A percentile compares a stretch with the other conserved stretches of the same genome.
Evolutionary conservation across 805 yeast genomes (phyloP).

Genomic region (Ogataea zsoltii): DNA sequence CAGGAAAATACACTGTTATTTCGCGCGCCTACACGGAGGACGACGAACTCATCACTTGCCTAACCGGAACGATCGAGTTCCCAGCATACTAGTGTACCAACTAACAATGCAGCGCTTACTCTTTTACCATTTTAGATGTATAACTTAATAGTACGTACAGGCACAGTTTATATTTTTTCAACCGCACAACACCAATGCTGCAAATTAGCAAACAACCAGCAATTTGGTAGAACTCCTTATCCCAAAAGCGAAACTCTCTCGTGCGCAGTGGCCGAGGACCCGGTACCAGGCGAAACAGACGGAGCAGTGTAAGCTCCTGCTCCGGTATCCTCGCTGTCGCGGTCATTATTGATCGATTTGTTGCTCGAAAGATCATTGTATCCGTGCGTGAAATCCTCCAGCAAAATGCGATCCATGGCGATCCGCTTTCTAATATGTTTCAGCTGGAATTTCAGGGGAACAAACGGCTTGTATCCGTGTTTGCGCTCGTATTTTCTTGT

Average conservation of each 20-base stretch:
- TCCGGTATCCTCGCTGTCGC: background rate
- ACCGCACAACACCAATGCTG: too few species aligned
- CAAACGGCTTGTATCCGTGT: conserved; percentile 56
- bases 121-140: background rate
- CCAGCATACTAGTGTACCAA: conserved; percentile 32
- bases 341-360: conserved; percentile 9
- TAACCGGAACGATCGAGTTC: conserved; percentile 69
- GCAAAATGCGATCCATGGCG: conserved; percentile 24
- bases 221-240: too few species aligned
- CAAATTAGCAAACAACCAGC: too few species aligned
- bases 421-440: conserved; percentile 49
- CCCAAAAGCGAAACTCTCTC: conserved; percentile 5
- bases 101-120: background rate
- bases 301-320: too few species aligned
- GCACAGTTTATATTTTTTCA: too few species aligned
- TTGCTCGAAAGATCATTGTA: conserved; percentile 26
- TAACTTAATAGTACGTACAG: background rate
- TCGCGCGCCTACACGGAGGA: conserved; percentile 90
- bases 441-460: conserved; percentile 65
- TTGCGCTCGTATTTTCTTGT: conserved; percentile 50
- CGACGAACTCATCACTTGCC: conserved; percentile 80
- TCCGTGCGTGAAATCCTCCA: conserved; percentile 27
- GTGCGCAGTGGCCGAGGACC: background rate
- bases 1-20: conserved; percentile 82
- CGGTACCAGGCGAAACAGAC: background rate